These are phyloP conservation scores for Mucor ambiguus DNA, from an alignment of 371 early-diverging fungal genomes.

Conservation along the genomic window DNA sequence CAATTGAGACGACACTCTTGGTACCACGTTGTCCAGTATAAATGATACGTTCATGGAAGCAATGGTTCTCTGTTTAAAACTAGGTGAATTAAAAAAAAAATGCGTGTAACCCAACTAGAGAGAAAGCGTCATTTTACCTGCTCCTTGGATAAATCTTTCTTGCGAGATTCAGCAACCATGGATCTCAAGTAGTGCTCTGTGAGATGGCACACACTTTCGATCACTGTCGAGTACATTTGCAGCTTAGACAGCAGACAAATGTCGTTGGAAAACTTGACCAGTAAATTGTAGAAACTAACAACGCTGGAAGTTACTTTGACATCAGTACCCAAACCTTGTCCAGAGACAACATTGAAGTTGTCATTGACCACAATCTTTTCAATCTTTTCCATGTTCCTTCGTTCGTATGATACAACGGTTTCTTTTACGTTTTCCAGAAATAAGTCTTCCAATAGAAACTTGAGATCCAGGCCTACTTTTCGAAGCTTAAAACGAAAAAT, in stretches of 20 bases:
- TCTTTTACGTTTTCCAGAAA: constrained; percentile 73
- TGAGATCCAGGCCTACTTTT: constrained; percentile 81
- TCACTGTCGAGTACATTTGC: constrained; percentile 54
- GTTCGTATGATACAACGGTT: constrained; percentile 68
- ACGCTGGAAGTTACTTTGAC: constrained; percentile 59
- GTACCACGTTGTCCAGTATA: constrained; percentile 62
- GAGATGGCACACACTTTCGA: constrained; percentile 42
- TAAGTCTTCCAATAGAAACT: constrained; percentile 82
- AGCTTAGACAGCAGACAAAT: constrained; percentile 69
- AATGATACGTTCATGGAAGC: constrained; percentile 65
- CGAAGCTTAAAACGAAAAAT: constrained; percentile 46
- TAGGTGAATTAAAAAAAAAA: background rate
- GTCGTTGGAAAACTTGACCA: constrained; percentile 83
- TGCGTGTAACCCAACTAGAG: background rate
- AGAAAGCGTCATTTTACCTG: constrained; percentile 32
- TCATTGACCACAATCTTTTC: constrained; percentile 66
- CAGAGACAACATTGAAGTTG: constrained; percentile 58
- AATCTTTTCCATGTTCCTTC: constrained; percentile 50
- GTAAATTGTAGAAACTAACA: constrained; percentile 65
- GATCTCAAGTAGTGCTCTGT: constrained; percentile 47
- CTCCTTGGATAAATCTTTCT: constrained; percentile 34
- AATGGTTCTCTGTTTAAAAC: constrained; percentile 41
- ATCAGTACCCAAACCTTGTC: constrained; percentile 57
- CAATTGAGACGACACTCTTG: constrained; percentile 61
- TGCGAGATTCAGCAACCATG: constrained; percentile 39